phyloP scores from a whole-genome alignment of 495 filamentous ascomycete species.

The Bryoglossum gracile region DNA sequence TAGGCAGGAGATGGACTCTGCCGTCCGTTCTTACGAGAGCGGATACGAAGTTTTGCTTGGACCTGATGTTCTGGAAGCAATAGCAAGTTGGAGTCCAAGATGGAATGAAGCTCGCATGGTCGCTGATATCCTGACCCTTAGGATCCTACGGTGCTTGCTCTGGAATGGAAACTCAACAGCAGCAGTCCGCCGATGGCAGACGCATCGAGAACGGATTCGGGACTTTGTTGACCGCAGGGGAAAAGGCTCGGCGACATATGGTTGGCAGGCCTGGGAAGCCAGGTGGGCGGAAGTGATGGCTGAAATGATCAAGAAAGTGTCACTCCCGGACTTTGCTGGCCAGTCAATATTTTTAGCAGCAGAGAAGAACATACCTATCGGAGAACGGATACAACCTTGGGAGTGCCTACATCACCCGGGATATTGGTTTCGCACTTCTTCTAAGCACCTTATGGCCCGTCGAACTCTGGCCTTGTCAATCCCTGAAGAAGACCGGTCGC shows the following conservation, averaged over 20 bases:
- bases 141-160: slow-evolving; percentile 70
- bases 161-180: slow-evolving; percentile 66
- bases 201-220: slow-evolving; percentile 59
- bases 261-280: slow-evolving; percentile 83
- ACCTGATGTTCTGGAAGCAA: slow-evolving; percentile 75
- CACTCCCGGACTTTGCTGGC: slow-evolving; percentile 34
- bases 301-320: slow-evolving; percentile 59
- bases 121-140: slow-evolving; percentile 70
- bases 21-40: slow-evolving; percentile 71
- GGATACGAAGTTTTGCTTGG: slow-evolving; percentile 77
- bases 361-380: slow-evolving; percentile 59
- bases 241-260: slow-evolving; percentile 73
- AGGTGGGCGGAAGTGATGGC: slow-evolving; percentile 79
- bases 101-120: slow-evolving; percentile 82
- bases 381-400: slow-evolving; percentile 65
- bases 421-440: slow-evolving; percentile 73
- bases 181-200: slow-evolving; percentile 69
- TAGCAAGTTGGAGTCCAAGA: slow-evolving; percentile 75
- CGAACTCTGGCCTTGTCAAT: slow-evolving; percentile 57
- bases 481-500: slow-evolving; percentile 63
- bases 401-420: slow-evolving; percentile 79
- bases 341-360: slow-evolving; percentile 36
- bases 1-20: slow-evolving; percentile 81
- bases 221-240: slow-evolving; percentile 75
- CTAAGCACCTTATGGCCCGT: slow-evolving; percentile 56